Conservation (phyloP, 2,329 filamentous ascomycete species). For the Dendryphion nanum region DNA sequence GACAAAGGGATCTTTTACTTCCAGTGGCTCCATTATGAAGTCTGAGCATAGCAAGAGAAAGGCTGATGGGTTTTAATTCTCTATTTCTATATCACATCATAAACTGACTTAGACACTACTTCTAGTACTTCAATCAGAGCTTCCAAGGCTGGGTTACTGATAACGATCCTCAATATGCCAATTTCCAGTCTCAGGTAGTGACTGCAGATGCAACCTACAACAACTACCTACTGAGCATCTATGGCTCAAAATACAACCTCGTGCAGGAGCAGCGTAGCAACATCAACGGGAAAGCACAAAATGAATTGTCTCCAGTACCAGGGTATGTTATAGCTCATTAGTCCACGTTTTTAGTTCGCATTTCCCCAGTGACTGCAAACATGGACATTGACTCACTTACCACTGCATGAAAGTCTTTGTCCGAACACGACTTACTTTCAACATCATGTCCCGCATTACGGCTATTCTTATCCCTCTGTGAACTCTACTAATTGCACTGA, state of each 20-base stretch:
- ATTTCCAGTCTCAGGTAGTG: conserved; percentile 3
- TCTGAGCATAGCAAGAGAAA: no score
- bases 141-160: conserved; percentile 6
- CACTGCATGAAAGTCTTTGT: conserved; percentile 6
- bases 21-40: no score
- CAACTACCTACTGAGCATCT: conserved; percentile 9
- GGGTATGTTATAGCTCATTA: conserved; percentile 6
- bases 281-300: conserved; percentile 8
- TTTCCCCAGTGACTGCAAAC: no score
- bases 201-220: conserved; percentile 8
- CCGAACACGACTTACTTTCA: conserved; percentile 1
- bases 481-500: conserved; percentile 7
- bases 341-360: no score
- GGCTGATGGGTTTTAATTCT: no score
- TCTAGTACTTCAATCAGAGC: conserved; percentile 9
- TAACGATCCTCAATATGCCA: conserved; percentile 8
- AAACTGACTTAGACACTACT: no score
- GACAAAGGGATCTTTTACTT: no score
- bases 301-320: conserved; percentile 4
- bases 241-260: conserved; percentile 7
- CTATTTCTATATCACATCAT: no score
- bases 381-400: no score
- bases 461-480: not conserved
- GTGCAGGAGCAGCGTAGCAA: conserved; percentile 7
- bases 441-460: not conserved